Base-by-base conservation (phyloP, 2,329 filamentous ascomycete species). In the Metarhizium brunneum region DNA sequence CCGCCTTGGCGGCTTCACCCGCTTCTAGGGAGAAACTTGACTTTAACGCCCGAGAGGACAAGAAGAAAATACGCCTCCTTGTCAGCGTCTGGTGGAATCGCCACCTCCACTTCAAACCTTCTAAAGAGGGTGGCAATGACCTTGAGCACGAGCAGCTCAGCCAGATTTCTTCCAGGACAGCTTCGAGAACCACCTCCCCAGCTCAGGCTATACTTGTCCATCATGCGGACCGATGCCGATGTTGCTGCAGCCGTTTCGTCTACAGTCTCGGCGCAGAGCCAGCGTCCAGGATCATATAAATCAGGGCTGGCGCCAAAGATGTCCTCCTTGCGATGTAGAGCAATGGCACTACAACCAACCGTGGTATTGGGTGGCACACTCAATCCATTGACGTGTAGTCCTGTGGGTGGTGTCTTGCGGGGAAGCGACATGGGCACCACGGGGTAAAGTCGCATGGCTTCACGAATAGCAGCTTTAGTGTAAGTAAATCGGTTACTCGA, bases 351-450 rank as follows among this genome's bases (percentile, higher is more conserved):
- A 61, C 78, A 82, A 2, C 78, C 76, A 1, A 83, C 75, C 0
- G 72, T 73, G 0, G 76, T 77, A 3, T 75, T 73, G 0, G 71
- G 56, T 0, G 78, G 76, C 30, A 82, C 62, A 32, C 61, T 60
- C 53, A 67, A 57, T 2, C 71, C 73, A 42, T 78, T 71, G 0
- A 79, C 57, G 0, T 50, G 52, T 40, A 77, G 55, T 0, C 72
- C 74, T 0, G 56, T 56, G 0, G 48, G 18, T 0, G 78, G 75
- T 0, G 78, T 75, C 18, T 61, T 71, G 14, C 79, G 75, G 5
- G 78, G 70, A 14, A 81, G 68, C 0, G 76, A 72, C 75, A 81
- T 80, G 58, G 72, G 73, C 32, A 81, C 71, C 3, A 80, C 79
- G 0, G 79, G 79, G 42, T 76, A 66, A 0, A 82, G 65, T 0